phyloP scores from a whole-genome alignment of 108 stramenopile species.

The Thalassiosira profunda region DNA sequence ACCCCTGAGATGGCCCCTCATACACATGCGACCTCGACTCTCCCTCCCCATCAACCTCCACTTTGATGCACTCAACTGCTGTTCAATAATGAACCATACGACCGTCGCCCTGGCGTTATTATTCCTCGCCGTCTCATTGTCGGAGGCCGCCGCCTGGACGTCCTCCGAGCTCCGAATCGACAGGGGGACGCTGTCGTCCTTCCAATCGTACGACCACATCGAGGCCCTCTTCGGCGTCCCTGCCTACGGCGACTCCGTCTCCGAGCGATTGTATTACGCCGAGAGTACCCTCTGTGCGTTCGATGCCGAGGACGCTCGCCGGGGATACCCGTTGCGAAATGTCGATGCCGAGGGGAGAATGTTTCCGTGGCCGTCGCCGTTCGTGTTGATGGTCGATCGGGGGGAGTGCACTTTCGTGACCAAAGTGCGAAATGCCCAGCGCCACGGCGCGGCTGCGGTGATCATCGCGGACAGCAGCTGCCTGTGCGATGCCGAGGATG shows the following conservation, averaged over 20 bases:
- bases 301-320: conserved; percentile 53
- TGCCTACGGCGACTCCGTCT: conserved; percentile 91
- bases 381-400: conserved; percentile 88
- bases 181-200: too few species aligned
- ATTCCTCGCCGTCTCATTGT: too few species aligned
- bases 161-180: conserved; percentile 4
- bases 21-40: too few species aligned
- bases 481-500: conserved; percentile 61
- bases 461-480: conserved; percentile 94
- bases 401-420: conserved; percentile 87
- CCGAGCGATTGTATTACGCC: conserved; percentile 83
- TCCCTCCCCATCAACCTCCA: too few species aligned
- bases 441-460: conserved; percentile 88
- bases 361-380: conserved; percentile 67
- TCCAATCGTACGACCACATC: conserved; percentile 94
- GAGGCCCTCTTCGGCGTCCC: conserved; percentile 96
- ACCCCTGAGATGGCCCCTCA: too few species aligned
- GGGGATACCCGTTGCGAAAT: conserved; percentile 48
- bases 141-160: too few species aligned
- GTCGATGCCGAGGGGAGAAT: conserved; percentile 39
- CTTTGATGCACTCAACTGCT: too few species aligned
- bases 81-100: too few species aligned
- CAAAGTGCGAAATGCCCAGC: conserved; percentile 93
- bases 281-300: conserved; percentile 77
- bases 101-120: too few species aligned